These are phyloP conservation scores for Xylaria curta DNA, from an alignment of 495 filamentous ascomycete genomes.

Conservation along the genomic window DNA sequence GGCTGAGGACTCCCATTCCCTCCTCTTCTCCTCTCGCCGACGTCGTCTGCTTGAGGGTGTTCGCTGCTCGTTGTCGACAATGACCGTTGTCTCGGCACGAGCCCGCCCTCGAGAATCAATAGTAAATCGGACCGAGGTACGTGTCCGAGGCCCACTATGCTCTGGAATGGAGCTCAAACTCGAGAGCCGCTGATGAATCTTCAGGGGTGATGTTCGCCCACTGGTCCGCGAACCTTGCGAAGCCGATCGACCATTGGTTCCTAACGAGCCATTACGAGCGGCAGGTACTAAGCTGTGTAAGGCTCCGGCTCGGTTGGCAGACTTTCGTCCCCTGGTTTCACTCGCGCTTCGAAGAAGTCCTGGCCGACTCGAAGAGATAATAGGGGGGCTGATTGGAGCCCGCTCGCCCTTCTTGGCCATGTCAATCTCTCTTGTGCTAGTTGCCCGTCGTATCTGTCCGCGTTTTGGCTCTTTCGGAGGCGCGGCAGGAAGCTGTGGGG, in stretches of 20 bases:
- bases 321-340: slow-evolving; percentile 53
- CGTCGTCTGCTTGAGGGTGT: slow-evolving; percentile 35
- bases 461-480: slow-evolving; percentile 38
- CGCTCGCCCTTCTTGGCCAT: slow-evolving; percentile 47
- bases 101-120: slow-evolving; percentile 77
- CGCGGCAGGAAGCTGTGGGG: slow-evolving; percentile 35
- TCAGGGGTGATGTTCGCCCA: slow-evolving; percentile 58
- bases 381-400: slow-evolving; percentile 60
- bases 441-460: slow-evolving; percentile 48
- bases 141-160: slow-evolving; percentile 48
- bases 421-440: slow-evolving; percentile 48
- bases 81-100: slow-evolving; percentile 69
- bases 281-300: slow-evolving; percentile 48
- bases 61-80: slow-evolving; percentile 52
- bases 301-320: slow-evolving; percentile 34
- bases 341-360: slow-evolving; percentile 67
- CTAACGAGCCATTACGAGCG: slow-evolving; percentile 31
- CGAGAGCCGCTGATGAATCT: slow-evolving; percentile 52
- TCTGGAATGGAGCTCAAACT: slow-evolving; percentile 61
- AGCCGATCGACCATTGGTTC: slow-evolving; percentile 40
- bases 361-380: slow-evolving; percentile 56
- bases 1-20: slow-evolving; percentile 51
- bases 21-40: slow-evolving; percentile 30
- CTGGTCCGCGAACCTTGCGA: slow-evolving; percentile 46
- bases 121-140: slow-evolving; percentile 68